Evolutionary conservation across 805 yeast genomes (phyloP), one percentile per base, ranked within the genome.

Genomic region (Kluyveromyces nonfermentans): DNA sequence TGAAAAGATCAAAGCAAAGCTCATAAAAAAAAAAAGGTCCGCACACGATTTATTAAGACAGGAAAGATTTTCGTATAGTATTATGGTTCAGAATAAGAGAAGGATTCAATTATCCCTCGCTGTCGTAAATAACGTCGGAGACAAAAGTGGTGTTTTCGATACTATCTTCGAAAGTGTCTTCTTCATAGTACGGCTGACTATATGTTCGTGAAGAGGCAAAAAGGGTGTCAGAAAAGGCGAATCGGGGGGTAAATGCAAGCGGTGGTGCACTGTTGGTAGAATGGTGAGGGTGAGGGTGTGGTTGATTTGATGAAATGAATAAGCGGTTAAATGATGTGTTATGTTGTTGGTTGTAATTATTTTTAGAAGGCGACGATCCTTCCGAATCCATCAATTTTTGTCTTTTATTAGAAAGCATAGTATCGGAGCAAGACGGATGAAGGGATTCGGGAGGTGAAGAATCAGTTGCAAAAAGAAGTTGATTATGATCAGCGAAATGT

Each of bases 91-190:
- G n/a, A n/a, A n/a, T n/a, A n/a, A n/a, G n/a, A n/a, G n/a, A n/a
- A n/a, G n/a, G n/a, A n/a, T n/a, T n/a, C 16, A 33, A 20, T 35
- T 39, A 50, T 7, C 50, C 54, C 40, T 52, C 52, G 28, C 55
- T 52, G 35, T 52, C 55, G 31, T 50, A 50, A 8, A 52, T 44
- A 7, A 50, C 32, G 20, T 25, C 30, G 7, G 30, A 25, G 14
- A 25, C 30, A 14, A 25, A 25, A 25, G n/a, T n/a, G n/a, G n/a
- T n/a, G n/a, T n/a, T n/a, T n/a, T 49, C 54, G 25, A 47, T 47
- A 8, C 37, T 20, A 12, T 19, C 44, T 10, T 17, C n/a, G n/a
- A 21, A 15, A 7, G 15, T 21, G 16, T 25, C 14, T 25, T 10
- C 33, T 43, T 37, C 20, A 19, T 20, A 21, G 9, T 18, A 19